Base-by-base conservation (phyloP, 2,329 filamentous ascomycete genomes). In the Cladosporium austrohemisphaericum region DNA sequence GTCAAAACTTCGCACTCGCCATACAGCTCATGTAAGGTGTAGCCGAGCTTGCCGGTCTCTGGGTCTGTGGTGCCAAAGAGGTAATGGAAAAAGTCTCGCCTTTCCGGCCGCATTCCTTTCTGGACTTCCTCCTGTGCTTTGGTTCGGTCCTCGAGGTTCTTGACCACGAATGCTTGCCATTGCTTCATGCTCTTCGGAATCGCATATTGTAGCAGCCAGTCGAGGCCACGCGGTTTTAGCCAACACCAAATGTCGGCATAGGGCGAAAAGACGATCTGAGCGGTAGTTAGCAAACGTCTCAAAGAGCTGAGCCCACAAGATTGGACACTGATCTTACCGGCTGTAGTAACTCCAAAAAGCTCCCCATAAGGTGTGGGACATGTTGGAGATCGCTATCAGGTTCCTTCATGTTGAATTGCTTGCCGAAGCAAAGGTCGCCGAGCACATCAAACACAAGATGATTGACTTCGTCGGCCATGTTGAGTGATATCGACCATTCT, bases 381-480 rank as follows among this genome's bases (percentile, higher is more conserved):
- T 56, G 44, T 7, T 52, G 45, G 22, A 71, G 69, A 19, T 55
- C 56, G 7, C 64, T 62, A 9, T 65, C 63, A 3, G 54, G 50
- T 54, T 70, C 67, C 47, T 73, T 55, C 69, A 71, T 70, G 16
- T 65, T 64, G 55, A 74, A 71, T 26, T 69, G 60, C 53, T 72
- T 69, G 26, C 56, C 56, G 26, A 58, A 58, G 26, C 67, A 68
- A 14, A 74, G 54, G 51, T 74, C 71, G 4, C 71, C 72, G 64
- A 77, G 75, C 41, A 77, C 69, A 51, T 78, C 75, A 41, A 70
- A 62, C 37, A 63, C 59, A 36, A 70, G 55, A 41, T 63, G 62
- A 41, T 59, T 68, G 63, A 60, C 68, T 66, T 69, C 72, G 41
- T 69, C 59, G 7, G 68, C 68, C 57, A 74, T 71, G 52, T 77